Percentiles rank a stretch among this genome's conserved stretches.
Evolutionary conservation across 2,329 filamentous ascomycete genomes (phyloP).

Genomic region (Exophiala mesophila): DNA sequence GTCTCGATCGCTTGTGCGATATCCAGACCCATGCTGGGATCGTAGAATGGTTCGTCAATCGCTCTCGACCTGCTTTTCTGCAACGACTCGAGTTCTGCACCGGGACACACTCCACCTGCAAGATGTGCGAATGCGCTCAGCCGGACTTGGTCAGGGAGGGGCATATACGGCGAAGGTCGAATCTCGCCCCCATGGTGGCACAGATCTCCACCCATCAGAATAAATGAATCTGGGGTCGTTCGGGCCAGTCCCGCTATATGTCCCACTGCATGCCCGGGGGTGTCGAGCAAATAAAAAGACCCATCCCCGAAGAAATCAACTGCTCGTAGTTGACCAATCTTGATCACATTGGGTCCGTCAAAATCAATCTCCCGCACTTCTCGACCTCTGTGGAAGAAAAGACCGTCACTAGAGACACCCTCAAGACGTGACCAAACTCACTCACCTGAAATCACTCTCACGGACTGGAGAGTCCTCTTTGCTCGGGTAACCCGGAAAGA

Average conservation of each 20-base stretch:
- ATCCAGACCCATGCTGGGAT: conserved; percentile 21
- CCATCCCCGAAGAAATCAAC: conserved; percentile 42
- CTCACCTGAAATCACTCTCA: conserved; percentile 34
- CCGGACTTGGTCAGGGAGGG: conserved; percentile 8
- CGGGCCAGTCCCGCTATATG: conserved; percentile 50
- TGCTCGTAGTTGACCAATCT: conserved; percentile 36
- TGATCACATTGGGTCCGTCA: conserved; percentile 2
- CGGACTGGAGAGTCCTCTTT: conserved; percentile 30
- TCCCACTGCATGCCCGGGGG: conserved; percentile 46
- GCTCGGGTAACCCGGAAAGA: conserved; percentile 46
- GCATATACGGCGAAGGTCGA: conserved; percentile 9
- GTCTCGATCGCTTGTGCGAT: conserved; percentile 15
- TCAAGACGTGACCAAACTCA: too few relatives aligned
- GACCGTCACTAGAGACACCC: too few relatives aligned
- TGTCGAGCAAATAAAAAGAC: conserved; percentile 40
- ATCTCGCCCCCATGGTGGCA: conserved; percentile 37
- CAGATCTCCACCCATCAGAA: conserved; percentile 49
- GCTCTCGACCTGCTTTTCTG: conserved; percentile 1
- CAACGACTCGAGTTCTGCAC: conserved; percentile 1
- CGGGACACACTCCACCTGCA: conserved; percentile 2
- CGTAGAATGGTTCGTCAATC: conserved; percentile 31
- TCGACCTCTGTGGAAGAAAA: conserved; percentile 4
- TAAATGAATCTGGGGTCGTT: conserved; percentile 38
- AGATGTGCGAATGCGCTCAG: conserved; percentile 2
- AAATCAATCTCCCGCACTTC: conserved; percentile 10